Percentiles rank a stretch among this genome's conserved stretches.
These are phyloP conservation scores for Balakata baccata DNA, from an alignment of 345 rosid genomes.

Conservation along the genomic window DNA sequence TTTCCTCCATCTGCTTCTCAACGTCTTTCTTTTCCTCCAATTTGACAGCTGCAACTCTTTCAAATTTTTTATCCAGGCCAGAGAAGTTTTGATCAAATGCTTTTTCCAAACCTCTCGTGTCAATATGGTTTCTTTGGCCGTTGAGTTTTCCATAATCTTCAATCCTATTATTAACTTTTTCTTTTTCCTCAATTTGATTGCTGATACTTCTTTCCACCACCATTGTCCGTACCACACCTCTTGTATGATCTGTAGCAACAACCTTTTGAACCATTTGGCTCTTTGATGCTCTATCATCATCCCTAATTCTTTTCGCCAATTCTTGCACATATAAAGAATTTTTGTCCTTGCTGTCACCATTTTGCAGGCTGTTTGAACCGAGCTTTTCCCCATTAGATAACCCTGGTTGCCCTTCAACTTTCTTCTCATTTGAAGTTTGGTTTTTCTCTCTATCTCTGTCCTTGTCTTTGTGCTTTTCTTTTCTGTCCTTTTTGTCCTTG, in stretches of 20 bases:
- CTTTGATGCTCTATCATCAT: conserved; percentile 46
- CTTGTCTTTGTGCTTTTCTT: conserved; percentile 40
- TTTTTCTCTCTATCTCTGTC: conserved; percentile 35
- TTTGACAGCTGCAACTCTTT: conserved; percentile 25
- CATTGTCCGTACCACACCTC: conserved; percentile 30
- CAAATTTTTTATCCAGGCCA: conserved; percentile 26
- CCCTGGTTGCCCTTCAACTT: conserved; percentile 25
- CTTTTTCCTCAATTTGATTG: conserved; percentile 26
- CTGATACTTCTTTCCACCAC: conserved; percentile 19
- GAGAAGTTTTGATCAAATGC: conserved; percentile 22
- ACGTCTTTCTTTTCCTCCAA: conserved; percentile 39
- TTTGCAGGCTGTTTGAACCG: conserved; percentile 29
- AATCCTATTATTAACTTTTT: conserved; percentile 29
- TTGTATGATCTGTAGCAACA: conserved; percentile 23
- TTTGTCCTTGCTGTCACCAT: conserved; percentile 34
- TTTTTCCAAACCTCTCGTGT: conserved; percentile 28
- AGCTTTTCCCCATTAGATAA: conserved; percentile 26
- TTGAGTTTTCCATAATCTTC: conserved; percentile 34
- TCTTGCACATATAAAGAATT: conserved; percentile 46
- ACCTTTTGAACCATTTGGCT: conserved; percentile 37
- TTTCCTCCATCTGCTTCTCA: conserved; percentile 34
- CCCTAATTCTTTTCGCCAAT: conserved; percentile 49
- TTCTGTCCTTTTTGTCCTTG: conserved; percentile 41
- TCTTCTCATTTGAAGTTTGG: conserved; percentile 30
- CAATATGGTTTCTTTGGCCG: conserved; percentile 23